Conservation (phyloP, 1,284 basidiomycete genomes). For the Ustilago xerochloae region DNA sequence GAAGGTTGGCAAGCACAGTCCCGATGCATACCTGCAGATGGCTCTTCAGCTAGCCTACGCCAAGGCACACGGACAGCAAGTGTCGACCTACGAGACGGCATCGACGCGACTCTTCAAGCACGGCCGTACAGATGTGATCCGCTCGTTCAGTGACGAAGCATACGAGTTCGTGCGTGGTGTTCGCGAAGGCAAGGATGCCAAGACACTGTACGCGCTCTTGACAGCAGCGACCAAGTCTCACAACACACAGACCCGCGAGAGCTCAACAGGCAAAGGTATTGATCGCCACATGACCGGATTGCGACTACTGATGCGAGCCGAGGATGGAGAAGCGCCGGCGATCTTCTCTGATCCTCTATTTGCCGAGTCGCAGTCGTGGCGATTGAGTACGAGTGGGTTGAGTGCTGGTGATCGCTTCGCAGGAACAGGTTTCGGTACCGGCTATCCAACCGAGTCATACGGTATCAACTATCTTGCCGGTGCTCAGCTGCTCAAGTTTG, state of each 20-base stretch:
- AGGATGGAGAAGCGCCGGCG: constrained; percentile 56
- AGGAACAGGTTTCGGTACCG: constrained; percentile 80
- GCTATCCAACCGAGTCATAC: constrained; percentile 57
- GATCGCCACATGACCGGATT: constrained; percentile 93
- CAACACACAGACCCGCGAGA: constrained; percentile 79
- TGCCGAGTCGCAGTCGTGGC: constrained; percentile 83
- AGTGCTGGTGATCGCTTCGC: constrained; percentile 87
- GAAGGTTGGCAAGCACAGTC: constrained; percentile 79
- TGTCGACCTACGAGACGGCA: constrained; percentile 94
- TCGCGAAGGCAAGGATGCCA: constrained; percentile 74
- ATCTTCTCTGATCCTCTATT: constrained; percentile 77
- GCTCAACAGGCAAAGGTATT: constrained; percentile 84
- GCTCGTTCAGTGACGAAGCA: constrained; percentile 81
- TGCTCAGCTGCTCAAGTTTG: constrained; percentile 86
- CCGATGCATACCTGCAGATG: constrained; percentile 93
- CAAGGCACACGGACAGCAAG: constrained; percentile 79
- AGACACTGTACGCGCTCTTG: constrained; percentile 73
- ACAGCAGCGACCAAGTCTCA: constrained; percentile 80
- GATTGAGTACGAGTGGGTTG: constrained; percentile 88
- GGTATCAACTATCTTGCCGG: constrained; percentile 76
- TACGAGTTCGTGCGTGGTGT: constrained; percentile 83
- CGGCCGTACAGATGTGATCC: constrained; percentile 92
- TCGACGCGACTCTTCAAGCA: constrained; percentile 89
- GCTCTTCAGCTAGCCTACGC: constrained; percentile 93
- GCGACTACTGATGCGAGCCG: constrained; percentile 70